phyloP scores from a whole-genome alignment of 2,329 filamentous ascomycete genomes.

The Cadophora malorum region DNA sequence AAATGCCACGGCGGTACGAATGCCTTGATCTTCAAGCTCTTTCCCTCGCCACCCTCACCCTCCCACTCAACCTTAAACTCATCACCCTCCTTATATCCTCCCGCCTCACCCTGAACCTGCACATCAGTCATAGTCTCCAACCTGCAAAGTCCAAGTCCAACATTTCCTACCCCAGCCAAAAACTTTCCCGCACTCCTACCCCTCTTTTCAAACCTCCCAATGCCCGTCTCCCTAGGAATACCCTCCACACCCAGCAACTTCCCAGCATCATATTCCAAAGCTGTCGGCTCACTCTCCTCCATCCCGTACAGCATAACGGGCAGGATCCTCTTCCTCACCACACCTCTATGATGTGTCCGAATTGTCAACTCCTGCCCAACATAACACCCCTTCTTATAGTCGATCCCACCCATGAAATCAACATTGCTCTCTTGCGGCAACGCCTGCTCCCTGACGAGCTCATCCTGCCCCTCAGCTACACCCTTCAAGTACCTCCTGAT shows the following conservation, averaged over 20 bases:
- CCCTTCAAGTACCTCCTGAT: conserved; percentile 80
- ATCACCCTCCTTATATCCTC: conserved; percentile 52
- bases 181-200: conserved; percentile 82
- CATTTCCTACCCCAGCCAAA: conserved; percentile 78
- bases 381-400: conserved; percentile 97
- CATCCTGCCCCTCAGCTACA: conserved; percentile 82
- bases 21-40: conserved; percentile 70
- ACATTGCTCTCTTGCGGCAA: conserved; percentile 90
- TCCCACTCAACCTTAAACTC: conserved; percentile 57
- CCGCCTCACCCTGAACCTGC: conserved; percentile 68
- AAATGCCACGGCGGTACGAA: conserved; percentile 80
- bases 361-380: conserved; percentile 97
- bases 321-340: conserved; percentile 88
- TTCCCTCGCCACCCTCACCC: conserved; percentile 45
- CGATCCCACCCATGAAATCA: conserved; percentile 83
- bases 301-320: conserved; percentile 75
- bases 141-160: conserved; percentile 86
- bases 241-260: conserved; percentile 37
- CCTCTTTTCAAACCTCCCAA: conserved; percentile 59
- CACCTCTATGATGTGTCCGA: conserved; percentile 90
- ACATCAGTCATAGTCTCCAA: conserved; percentile 91
- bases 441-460: conserved; percentile 74
- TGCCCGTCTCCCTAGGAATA: conserved; percentile 52
- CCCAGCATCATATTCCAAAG: conserved; percentile 56
- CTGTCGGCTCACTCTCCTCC: conserved; percentile 48